Evolutionary conservation across 345 rosid species (phyloP).

Genomic region (Rhodomyrtus tomentosa): DNA sequence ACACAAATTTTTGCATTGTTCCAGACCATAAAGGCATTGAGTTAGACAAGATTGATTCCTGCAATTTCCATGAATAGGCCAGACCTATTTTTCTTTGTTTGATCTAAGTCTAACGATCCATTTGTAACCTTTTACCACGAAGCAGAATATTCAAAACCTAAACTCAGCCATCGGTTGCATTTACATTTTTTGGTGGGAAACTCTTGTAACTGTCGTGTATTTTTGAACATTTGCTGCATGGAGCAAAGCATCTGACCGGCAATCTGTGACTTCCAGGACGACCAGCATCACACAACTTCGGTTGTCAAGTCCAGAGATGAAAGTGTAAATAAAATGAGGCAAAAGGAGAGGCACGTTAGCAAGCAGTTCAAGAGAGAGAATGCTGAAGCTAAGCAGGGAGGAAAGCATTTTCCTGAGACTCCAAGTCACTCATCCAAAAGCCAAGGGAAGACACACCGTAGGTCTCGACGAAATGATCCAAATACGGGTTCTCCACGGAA

Average conservation of each 20-base stretch:
- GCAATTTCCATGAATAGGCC: not conserved
- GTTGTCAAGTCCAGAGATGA: constrained; percentile 1
- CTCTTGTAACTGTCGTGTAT: not conserved
- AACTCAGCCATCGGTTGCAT: not conserved
- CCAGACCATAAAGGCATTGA: not conserved
- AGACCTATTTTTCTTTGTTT: not conserved
- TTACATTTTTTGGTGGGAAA: not conserved
- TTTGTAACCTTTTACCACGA: not conserved
- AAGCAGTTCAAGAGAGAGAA: not conserved
- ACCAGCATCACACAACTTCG: not conserved
- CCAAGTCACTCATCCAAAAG: not conserved
- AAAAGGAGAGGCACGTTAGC: not conserved
- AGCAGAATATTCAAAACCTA: not conserved
- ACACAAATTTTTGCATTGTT: not conserved
- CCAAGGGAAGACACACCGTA: constrained; percentile 12
- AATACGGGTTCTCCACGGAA: constrained; percentile 1
- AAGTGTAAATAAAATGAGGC: not conserved
- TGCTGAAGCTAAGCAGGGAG: not conserved
- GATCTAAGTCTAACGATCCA: not conserved
- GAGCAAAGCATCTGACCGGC: not conserved
- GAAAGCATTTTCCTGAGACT: not conserved
- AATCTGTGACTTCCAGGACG: constrained; percentile 8
- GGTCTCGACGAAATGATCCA: constrained; percentile 14
- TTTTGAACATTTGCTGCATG: not conserved
- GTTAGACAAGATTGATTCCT: not conserved